Evolutionary conservation across 1,139 yeast genomes (phyloP).

Genomic region (Candida dubliniensis): DNA sequence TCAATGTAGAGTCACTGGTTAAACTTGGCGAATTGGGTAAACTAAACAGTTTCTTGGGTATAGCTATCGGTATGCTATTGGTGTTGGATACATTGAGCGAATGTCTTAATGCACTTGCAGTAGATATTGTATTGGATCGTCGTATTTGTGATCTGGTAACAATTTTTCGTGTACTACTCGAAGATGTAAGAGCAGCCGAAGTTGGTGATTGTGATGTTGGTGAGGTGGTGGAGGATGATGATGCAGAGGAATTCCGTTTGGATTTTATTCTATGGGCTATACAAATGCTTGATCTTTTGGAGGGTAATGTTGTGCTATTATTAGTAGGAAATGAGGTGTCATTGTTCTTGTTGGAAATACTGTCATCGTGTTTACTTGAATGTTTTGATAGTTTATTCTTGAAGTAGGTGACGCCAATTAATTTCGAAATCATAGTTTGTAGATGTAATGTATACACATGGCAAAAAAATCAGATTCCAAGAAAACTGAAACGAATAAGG

Average conservation of each 20-base stretch:
- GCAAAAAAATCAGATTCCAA: too few species aligned
- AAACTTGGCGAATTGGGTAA: constrained; percentile 6
- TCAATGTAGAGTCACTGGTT: not conserved
- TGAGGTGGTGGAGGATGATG: not conserved
- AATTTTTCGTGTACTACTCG: not conserved
- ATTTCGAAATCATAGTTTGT: constrained; percentile 7
- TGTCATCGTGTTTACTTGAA: not conserved
- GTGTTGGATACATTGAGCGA: not conserved
- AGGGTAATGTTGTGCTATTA: too few species aligned
- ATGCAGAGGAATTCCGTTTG: not conserved
- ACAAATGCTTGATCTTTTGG: too few species aligned
- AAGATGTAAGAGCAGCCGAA: too few species aligned
- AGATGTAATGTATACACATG: not conserved
- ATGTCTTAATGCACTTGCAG: constrained; percentile 6
- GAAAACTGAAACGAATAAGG: too few species aligned
- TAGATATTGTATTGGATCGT: constrained; percentile 7
- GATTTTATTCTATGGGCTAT: too few species aligned
- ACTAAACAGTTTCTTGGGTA: not conserved
- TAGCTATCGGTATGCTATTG: not conserved
- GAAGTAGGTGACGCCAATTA: constrained; percentile 8
- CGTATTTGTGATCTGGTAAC: constrained; percentile 6
- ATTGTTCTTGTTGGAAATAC: not conserved
- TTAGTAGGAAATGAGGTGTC: not conserved
- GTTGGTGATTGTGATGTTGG: too few species aligned
- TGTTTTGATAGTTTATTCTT: constrained; percentile 6